These are phyloP conservation scores for Xylaria curta DNA, from an alignment of 495 filamentous ascomycete species.

Conservation along the genomic window DNA sequence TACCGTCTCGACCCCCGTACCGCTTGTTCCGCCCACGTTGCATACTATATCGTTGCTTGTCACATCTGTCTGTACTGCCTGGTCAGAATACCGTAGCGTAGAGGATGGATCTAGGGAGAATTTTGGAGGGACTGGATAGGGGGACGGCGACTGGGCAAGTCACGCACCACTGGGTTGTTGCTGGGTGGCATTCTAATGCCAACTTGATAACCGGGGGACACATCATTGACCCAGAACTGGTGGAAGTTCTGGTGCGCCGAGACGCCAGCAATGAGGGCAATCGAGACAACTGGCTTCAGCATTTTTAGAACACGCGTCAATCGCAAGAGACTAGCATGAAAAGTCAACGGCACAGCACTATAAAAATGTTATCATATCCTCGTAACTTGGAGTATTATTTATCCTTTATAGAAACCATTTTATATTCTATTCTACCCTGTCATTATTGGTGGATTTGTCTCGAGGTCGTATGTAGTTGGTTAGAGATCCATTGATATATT, in stretches of 20 bases:
- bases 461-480: not conserved
- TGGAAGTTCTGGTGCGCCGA: conserved; percentile 49
- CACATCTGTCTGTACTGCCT: conserved; percentile 31
- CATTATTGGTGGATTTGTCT: not conserved
- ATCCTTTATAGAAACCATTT: too few relatives aligned
- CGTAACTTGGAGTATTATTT: not conserved
- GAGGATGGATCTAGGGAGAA: not conserved
- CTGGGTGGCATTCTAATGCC: conserved; percentile 47
- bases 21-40: conserved; percentile 45
- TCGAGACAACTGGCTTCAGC: conserved; percentile 26
- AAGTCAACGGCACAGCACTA: not conserved
- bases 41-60: conserved; percentile 43
- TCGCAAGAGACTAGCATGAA: not conserved
- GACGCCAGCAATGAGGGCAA: conserved; percentile 32
- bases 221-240: conserved; percentile 48
- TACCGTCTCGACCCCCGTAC: conserved; percentile 36
- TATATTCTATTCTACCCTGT: not conserved
- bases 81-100: not conserved
- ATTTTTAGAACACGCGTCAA: conserved; percentile 8
- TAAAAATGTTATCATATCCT: not conserved
- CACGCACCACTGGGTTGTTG: conserved; percentile 42
- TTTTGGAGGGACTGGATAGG: not conserved
- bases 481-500: not conserved
- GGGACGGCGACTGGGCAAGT: conserved; percentile 2
- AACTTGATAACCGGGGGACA: conserved; percentile 44